Evolutionary conservation across 2,329 filamentous ascomycete genomes (phyloP).

Genomic region (Fusarium subglutinans): DNA sequence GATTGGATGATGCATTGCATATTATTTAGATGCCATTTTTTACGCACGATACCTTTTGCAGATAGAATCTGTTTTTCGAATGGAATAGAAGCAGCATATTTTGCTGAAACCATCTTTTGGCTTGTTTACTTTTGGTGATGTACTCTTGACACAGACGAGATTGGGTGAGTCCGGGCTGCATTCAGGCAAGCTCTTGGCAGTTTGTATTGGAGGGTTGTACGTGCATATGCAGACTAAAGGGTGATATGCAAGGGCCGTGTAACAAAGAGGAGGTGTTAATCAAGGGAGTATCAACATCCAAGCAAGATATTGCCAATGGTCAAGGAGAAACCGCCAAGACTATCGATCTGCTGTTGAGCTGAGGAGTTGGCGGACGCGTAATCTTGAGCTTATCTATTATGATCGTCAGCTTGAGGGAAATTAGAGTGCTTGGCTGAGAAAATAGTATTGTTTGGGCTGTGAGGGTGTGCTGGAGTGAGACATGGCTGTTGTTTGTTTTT

Average conservation of each 20-base stretch:
- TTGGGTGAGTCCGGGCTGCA: neutral
- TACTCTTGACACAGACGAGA: neutral
- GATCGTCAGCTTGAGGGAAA: conserved; percentile 14
- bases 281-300: neutral
- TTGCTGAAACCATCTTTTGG: neutral
- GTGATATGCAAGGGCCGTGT: conserved; percentile 14
- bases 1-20: conserved; percentile 17
- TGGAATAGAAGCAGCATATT: conserved; percentile 6
- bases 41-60: conserved; percentile 38
- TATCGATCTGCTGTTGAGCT: neutral
- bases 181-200: neutral
- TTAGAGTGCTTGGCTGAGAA: conserved; percentile 1
- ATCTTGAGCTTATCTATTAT: conserved; percentile 4
- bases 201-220: neutral
- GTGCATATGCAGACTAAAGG: neutral
- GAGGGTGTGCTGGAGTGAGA: conserved; percentile 1
- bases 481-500: neutral
- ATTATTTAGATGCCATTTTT: conserved; percentile 18
- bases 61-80: conserved; percentile 19
- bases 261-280: neutral
- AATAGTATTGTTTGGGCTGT: neutral
- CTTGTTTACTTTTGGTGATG: neutral
- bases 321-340: neutral
- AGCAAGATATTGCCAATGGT: neutral
- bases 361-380: neutral